Conservation (phyloP, 139 green algal genomes). For the Pedinophyceae sp. region DNA sequence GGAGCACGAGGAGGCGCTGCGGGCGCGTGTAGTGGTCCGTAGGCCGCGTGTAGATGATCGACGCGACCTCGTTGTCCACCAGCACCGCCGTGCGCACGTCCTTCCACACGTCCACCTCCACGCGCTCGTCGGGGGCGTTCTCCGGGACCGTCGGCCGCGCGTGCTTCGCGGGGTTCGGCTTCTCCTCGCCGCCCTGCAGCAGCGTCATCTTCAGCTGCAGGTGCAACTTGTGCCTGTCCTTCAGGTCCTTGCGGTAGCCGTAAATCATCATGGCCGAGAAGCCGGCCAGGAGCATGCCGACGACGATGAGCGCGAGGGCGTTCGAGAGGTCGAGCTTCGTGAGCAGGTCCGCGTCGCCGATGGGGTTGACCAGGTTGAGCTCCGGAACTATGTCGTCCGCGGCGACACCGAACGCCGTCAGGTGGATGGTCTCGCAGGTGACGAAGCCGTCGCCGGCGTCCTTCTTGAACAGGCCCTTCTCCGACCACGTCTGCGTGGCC, state of each 20-base stretch:
- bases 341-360: slow-evolving; percentile 12
- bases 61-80: slow-evolving; percentile 5
- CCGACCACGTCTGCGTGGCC: slow-evolving; percentile 2
- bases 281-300: slow-evolving; percentile 4
- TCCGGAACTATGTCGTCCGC: slow-evolving; percentile 13
- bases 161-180: not conserved
- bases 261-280: slow-evolving; percentile 7
- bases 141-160: no score
- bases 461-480: slow-evolving; percentile 9
- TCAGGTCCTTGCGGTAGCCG: slow-evolving; percentile 10
- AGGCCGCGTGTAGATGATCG: slow-evolving; percentile 8
- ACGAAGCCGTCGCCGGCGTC: slow-evolving; percentile 6
- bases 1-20: slow-evolving; percentile 13
- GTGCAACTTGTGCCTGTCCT: slow-evolving; percentile 1
- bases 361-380: slow-evolving; percentile 17
- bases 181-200: not conserved
- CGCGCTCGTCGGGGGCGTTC: no score
- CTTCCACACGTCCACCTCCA: not conserved
- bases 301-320: slow-evolving; percentile 11
- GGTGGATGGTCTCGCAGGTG: slow-evolving; percentile 13
- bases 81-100: slow-evolving; percentile 2
- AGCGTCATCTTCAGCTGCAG: not conserved
- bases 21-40: slow-evolving; percentile 13
- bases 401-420: slow-evolving; percentile 12
- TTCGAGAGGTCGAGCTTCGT: slow-evolving; percentile 12